phyloP scores from a whole-genome alignment of 768 basidiomycete species.

The Candolleomyces aberdarensis region DNA sequence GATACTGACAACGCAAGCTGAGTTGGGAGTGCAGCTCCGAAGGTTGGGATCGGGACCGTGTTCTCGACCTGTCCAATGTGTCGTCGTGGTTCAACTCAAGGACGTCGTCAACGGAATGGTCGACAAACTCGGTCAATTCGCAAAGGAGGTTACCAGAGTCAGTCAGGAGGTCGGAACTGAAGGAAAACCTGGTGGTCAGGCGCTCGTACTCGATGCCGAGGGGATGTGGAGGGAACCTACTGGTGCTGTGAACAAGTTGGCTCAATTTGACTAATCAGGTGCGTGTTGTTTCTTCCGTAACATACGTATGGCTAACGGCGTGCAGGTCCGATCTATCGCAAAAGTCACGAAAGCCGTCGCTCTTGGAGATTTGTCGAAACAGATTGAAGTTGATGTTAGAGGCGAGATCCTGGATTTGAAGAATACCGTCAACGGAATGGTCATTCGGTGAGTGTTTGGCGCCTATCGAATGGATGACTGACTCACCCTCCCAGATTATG shows the following conservation, averaged over 20 bases:
- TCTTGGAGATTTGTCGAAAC: constrained; percentile 81
- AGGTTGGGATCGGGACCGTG: constrained; percentile 59
- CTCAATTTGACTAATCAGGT: constrained; percentile 74
- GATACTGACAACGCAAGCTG: constrained; percentile 36
- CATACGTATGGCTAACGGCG: neutral
- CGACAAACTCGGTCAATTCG: constrained; percentile 76
- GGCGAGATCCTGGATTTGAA: constrained; percentile 89
- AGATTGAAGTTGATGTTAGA: constrained; percentile 87
- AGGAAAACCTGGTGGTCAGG: constrained; percentile 84
- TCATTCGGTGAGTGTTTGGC: constrained; percentile 22
- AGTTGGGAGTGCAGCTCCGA: constrained; percentile 54
- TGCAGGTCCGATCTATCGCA: constrained; percentile 76
- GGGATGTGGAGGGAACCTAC: constrained; percentile 88
- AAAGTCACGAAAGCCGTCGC: constrained; percentile 95
- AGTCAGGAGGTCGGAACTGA: constrained; percentile 83
- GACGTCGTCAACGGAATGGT: constrained; percentile 65
- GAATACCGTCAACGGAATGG: constrained; percentile 61
- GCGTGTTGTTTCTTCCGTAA: neutral
- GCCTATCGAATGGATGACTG: too few species aligned
- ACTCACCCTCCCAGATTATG: constrained; percentile 33
- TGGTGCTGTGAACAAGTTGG: constrained; percentile 75
- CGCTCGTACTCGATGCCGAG: constrained; percentile 82
- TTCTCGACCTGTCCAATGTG: too few species aligned
- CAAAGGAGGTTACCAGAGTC: constrained; percentile 88
- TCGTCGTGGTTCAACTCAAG: constrained; percentile 74